These are phyloP conservation scores for Phragmites australis DNA, from an alignment of 176 grass and related monocot genomes.

Conservation along the genomic window DNA sequence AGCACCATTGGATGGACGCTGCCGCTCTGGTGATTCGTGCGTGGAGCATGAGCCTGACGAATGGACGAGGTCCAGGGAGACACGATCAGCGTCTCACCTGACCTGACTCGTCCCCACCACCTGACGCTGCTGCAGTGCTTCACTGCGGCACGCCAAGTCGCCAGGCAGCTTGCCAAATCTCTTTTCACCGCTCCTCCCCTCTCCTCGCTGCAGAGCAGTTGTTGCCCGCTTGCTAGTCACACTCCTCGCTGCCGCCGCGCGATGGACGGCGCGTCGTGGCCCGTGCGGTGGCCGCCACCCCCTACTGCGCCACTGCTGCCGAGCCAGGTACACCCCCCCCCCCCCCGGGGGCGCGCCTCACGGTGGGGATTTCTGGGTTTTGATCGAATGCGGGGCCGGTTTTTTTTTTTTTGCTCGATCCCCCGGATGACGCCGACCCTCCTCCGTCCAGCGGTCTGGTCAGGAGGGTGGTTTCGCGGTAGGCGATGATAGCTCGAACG, in stretches of 20 bases:
- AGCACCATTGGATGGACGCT: too few species aligned
- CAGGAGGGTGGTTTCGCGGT: background rate
- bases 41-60: background rate
- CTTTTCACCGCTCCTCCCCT: background rate
- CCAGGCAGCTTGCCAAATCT: too few species aligned
- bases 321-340: slow-evolving; percentile 26
- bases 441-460: background rate
- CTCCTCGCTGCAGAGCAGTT: background rate
- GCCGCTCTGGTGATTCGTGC: background rate
- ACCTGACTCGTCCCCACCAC: slow-evolving; percentile 21
- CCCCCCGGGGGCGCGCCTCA: background rate
- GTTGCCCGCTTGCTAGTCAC: background rate
- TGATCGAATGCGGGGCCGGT: slow-evolving; percentile 11
- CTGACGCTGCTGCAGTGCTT: slow-evolving; percentile 1
- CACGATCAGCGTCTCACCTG: background rate
- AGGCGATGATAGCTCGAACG: too few species aligned
- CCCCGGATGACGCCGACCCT: background rate
- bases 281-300: slow-evolving; percentile 38
- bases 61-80: background rate
- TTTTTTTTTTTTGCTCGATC: background rate
- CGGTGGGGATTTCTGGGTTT: slow-evolving; percentile 10
- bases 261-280: slow-evolving; percentile 61
- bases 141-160: background rate
- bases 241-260: slow-evolving; percentile 4
- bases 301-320: background rate